phyloP scores from a whole-genome alignment of 768 basidiomycete species.

The Naganishia randhawae region DNA sequence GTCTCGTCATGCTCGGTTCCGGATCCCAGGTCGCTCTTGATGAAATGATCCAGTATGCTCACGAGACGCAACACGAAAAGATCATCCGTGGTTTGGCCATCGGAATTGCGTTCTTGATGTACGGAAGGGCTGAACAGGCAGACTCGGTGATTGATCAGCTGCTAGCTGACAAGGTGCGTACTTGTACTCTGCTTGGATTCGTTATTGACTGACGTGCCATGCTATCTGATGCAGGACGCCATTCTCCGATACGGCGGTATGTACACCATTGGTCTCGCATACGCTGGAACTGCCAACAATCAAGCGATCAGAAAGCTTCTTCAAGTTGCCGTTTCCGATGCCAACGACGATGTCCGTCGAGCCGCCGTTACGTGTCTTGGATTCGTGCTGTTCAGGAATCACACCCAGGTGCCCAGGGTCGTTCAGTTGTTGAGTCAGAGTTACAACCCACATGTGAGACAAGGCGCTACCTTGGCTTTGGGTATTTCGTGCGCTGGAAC shows the following conservation, averaged over 20 bases:
- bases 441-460: constrained; percentile 97
- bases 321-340: constrained; percentile 96
- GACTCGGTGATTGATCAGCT: constrained; percentile 73
- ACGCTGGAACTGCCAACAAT: constrained; percentile 93
- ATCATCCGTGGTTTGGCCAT: constrained; percentile 94
- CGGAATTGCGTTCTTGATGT: constrained; percentile 86
- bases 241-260: constrained; percentile 97
- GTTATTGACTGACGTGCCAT: neutral
- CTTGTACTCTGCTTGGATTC: constrained; percentile 29
- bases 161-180: constrained; percentile 75
- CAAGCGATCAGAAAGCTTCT: constrained; percentile 83
- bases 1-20: constrained; percentile 95
- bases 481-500: constrained; percentile 98
- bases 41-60: constrained; percentile 93
- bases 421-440: constrained; percentile 96
- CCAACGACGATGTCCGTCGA: constrained; percentile 91
- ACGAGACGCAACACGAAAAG: constrained; percentile 98
- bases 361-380: constrained; percentile 94
- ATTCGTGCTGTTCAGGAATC: constrained; percentile 95
- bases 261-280: constrained; percentile 91
- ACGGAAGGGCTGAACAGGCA: constrained; percentile 87
- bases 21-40: constrained; percentile 71
- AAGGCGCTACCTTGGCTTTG: constrained; percentile 90
- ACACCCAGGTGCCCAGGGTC: constrained; percentile 89
- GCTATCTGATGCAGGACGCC: constrained; percentile 65